Evolutionary conservation across 768 basidiomycete genomes (phyloP).

Genomic region (Suillus plorans): DNA sequence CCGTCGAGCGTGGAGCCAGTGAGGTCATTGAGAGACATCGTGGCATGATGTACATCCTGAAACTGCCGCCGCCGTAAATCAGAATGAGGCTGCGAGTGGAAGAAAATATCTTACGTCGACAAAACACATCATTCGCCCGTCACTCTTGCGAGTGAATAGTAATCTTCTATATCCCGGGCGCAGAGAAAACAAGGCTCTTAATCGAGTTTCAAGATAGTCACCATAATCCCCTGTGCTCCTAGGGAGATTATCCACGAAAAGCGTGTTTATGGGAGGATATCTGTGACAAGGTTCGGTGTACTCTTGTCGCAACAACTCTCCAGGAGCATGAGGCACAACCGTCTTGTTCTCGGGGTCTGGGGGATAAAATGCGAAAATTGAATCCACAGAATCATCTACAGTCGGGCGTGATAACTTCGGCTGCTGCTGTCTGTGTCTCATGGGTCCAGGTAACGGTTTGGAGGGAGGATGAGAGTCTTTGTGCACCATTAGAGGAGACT

Average conservation of each 20-base stretch:
- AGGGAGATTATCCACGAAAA: constrained; percentile 96
- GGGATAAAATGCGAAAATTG: neutral
- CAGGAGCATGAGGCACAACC: neutral
- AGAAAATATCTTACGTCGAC: constrained; percentile 68
- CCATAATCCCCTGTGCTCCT: constrained; percentile 72
- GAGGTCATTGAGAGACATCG: constrained; percentile 83
- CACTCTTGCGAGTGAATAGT: constrained; percentile 93
- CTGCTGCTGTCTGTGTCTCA: neutral
- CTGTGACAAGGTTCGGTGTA: constrained; percentile 43
- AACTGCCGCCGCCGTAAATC: constrained; percentile 52
- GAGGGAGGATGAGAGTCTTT: neutral
- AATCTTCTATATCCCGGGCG: constrained; percentile 88
- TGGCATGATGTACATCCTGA: constrained; percentile 83
- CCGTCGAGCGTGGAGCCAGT: constrained; percentile 92
- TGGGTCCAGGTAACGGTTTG: neutral
- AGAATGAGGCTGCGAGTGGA: neutral
- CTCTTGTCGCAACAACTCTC: neutral
- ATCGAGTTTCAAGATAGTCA: constrained; percentile 81
- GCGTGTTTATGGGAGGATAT: constrained; percentile 96
- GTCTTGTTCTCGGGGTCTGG: neutral
- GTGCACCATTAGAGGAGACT: neutral
- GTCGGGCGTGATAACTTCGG: neutral
- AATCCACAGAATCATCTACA: neutral
- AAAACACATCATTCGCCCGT: constrained; percentile 95
- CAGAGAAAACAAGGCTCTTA: constrained; percentile 77